Evolutionary conservation across 2,329 filamentous ascomycete genomes (phyloP).

Genomic region (Epichloe brachyelytri): DNA sequence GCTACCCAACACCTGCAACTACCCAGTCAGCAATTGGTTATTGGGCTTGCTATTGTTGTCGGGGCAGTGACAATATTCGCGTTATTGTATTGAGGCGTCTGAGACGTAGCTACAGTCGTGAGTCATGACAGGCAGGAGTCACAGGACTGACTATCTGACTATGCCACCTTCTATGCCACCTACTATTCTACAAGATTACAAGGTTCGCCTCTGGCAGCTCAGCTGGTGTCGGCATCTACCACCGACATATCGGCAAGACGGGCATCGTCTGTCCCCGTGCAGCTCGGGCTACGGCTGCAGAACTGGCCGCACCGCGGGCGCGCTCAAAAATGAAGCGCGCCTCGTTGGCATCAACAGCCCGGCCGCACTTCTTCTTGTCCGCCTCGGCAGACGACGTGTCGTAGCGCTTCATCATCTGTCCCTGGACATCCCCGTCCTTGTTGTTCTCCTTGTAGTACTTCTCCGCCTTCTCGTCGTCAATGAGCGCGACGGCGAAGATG

Average conservation of each 20-base stretch:
- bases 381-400: background rate
- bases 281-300: slow-evolving; percentile 5
- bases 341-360: background rate
- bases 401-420: background rate
- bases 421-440: slow-evolving; percentile 1
- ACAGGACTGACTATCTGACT: too few relatives aligned
- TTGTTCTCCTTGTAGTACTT: slow-evolving; percentile 8
- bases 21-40: too few relatives aligned
- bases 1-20: too few relatives aligned
- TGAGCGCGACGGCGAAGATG: slow-evolving; percentile 6
- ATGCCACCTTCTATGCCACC: background rate
- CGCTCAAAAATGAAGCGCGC: slow-evolving; percentile 4
- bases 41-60: too few relatives aligned
- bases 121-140: background rate
- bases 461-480: slow-evolving; percentile 7
- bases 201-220: slow-evolving; percentile 2
- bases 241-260: slow-evolving; percentile 4
- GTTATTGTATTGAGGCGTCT: background rate
- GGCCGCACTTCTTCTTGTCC: background rate
- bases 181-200: background rate
- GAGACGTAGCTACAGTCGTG: background rate
- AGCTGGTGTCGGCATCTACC: slow-evolving; percentile 2
- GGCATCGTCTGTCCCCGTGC: slow-evolving; percentile 4
- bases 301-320: slow-evolving; percentile 7
- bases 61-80: too few relatives aligned